Conservation (phyloP, 208 protist genomes). For the Trypanosoma boissoni region DNA sequence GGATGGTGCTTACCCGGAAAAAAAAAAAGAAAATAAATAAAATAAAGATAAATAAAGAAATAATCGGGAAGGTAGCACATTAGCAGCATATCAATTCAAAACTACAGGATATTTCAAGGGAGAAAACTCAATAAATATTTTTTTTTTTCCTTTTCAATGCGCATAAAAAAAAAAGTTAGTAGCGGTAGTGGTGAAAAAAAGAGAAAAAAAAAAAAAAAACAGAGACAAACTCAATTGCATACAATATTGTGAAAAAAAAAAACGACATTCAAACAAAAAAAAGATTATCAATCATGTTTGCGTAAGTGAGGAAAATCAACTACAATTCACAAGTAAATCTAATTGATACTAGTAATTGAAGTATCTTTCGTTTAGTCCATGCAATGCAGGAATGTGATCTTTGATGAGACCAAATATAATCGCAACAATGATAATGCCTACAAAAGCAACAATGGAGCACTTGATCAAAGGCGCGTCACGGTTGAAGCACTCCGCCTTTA, state of each 20-base stretch:
- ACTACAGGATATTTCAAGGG: too few species aligned
- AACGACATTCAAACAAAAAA: too few species aligned
- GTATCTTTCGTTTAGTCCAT: slow-evolving; percentile 65
- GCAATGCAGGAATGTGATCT: slow-evolving; percentile 73
- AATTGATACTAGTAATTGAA: slow-evolving; percentile 52
- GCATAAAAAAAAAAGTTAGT: too few species aligned
- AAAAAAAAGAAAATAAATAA: background rate
- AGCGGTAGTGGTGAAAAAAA: too few species aligned
- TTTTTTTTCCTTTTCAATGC: too few species aligned
- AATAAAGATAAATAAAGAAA: background rate
- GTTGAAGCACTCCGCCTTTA: slow-evolving; percentile 78
- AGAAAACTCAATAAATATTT: too few species aligned
- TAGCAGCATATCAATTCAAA: too few species aligned
- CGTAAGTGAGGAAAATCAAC: background rate
- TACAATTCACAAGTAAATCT: background rate
- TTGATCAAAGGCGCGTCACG: slow-evolving; percentile 65
- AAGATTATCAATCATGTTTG: too few species aligned
- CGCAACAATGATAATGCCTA: slow-evolving; percentile 46
- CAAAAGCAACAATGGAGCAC: slow-evolving; percentile 64
- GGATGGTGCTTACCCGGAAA: too few species aligned
- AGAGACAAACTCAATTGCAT: background rate
- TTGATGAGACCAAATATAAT: slow-evolving; percentile 71
- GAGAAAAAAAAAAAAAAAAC: background rate
- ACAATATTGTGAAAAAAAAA: too few species aligned
- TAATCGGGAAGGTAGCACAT: background rate